Base-by-base conservation (phyloP, 495 filamentous ascomycete genomes). In the Hypoxylon fuscum region DNA sequence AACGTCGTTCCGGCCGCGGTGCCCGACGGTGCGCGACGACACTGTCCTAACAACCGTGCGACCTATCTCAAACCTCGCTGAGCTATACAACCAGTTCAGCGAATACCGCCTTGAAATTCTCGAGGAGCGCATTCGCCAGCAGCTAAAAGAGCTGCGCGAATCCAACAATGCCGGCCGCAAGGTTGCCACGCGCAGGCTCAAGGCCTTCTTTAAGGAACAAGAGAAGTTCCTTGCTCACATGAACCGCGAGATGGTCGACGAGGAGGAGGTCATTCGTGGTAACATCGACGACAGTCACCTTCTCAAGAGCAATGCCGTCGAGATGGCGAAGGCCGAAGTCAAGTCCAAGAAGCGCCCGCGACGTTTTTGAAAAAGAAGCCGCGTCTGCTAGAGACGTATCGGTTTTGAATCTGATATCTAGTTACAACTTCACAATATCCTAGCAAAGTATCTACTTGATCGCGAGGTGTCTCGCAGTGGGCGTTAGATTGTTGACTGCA, bases 51-150 rank as follows among this genome's bases (percentile, higher is more conserved):
- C 80, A 7, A 89, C 87, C 0, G 86, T 90, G 20, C 83, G 88
- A 11, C 80, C 82, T 1, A 82, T 90, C 37, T 90, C 87, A 1
- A 76, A 89, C 63, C 77, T 90, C 5, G 77, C 80, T 8, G 87
- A 89, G 66, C 74, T 91, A n/a, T 91, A 91, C 70, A 83, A 83
- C 60, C 86, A 90, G 68, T 90, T 85, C 68, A 77, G 80, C 47
- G 85, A 88, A 62, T 91, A 92, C 70, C 85, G 86, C 12, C 82
- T 90, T 4, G 86, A 90, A 68, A 89, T 90, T 41, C 79, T 89
- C 1, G 85, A 89, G 71, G 83, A 88, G 66, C 79, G 82, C 17
- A 69, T 82, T 40, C 78, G 79, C 11, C 69, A 73, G 47, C 74
- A 81, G 68, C 72, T 79, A 29, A 71, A 74, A 42, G 64, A 72